A percentile compares a stretch with the other conserved stretches of the same genome.
phyloP scores from a whole-genome alignment of 2,329 filamentous ascomycete species.

The Diaporthe aspalathi region DNA sequence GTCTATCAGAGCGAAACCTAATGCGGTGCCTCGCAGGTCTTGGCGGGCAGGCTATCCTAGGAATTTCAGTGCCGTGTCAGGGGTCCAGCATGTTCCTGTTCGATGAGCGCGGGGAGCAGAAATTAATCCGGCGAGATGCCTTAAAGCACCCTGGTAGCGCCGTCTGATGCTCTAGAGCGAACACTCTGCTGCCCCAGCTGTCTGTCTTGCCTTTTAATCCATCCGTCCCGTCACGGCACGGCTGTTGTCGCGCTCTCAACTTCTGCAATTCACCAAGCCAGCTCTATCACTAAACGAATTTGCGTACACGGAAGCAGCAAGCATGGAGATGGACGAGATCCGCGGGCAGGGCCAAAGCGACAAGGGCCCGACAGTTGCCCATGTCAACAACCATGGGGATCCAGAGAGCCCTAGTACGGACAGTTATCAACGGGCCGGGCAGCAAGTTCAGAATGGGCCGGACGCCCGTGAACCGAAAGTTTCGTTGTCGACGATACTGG shows the following conservation, averaged over 20 bases:
- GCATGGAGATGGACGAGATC: conserved; percentile 27
- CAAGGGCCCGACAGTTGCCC: conserved; percentile 7
- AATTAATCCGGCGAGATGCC: conserved; percentile 15
- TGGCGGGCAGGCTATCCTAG: conserved; percentile 18
- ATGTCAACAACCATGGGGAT: conserved; percentile 1
- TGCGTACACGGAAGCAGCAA: neutral
- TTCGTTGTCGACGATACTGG: conserved; percentile 31
- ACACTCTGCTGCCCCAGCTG: too few species aligned
- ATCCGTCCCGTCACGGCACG: neutral
- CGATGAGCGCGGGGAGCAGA: conserved; percentile 22
- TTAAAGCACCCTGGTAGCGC: conserved; percentile 11
- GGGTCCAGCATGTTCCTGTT: conserved; percentile 24
- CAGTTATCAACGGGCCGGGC: conserved; percentile 4
- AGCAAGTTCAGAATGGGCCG: conserved; percentile 11
- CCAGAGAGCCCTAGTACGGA: neutral
- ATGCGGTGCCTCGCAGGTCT: conserved; percentile 5
- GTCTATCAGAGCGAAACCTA: conserved; percentile 26
- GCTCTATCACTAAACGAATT: neutral
- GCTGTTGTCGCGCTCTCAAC: fast-evolving
- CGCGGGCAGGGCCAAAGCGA: neutral
- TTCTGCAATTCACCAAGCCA: neutral
- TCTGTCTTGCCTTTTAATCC: neutral
- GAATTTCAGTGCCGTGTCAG: conserved; percentile 17
- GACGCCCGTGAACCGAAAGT: conserved; percentile 20
- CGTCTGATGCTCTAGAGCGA: too few species aligned